Evolutionary conservation across 2,329 filamentous ascomycete genomes (phyloP).

Genomic region (Apiospora kogelbergensis): DNA sequence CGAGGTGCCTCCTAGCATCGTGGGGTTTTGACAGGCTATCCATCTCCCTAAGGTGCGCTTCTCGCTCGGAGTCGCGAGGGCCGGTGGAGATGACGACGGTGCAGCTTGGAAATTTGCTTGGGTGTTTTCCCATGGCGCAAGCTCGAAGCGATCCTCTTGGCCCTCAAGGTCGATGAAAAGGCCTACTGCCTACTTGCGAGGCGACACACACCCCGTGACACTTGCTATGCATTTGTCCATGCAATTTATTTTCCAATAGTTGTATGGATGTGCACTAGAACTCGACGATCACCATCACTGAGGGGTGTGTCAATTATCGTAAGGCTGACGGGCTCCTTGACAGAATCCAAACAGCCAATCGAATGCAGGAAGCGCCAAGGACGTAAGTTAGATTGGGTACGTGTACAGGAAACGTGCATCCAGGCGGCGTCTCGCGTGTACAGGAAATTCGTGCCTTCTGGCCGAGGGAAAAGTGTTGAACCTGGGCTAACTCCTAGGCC

Average conservation of each 20-base stretch:
- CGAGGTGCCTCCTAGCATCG: constrained; percentile 12
- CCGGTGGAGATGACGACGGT: constrained; percentile 6
- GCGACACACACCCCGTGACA: background rate
- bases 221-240: background rate
- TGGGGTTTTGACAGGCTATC: constrained; percentile 10
- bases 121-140: background rate
- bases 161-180: background rate
- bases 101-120: constrained; percentile 5
- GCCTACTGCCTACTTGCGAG: too few relatives aligned
- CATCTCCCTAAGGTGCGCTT: constrained; percentile 1
- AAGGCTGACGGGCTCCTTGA: background rate
- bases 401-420: background rate
- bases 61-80: constrained; percentile 9
- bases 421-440: background rate
- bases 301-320: background rate
- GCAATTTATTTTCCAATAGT: background rate
- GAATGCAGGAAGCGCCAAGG: constrained; percentile 1
- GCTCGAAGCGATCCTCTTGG: background rate
- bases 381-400: background rate
- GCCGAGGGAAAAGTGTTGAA: background rate
- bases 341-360: background rate
- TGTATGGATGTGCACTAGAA: background rate
- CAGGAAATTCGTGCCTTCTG: background rate
- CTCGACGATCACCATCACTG: background rate
- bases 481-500: background rate